These are phyloP conservation scores for Zymoseptoria pseudotritici DNA, from an alignment of 2,329 filamentous ascomycete species.

Conservation along the genomic window DNA sequence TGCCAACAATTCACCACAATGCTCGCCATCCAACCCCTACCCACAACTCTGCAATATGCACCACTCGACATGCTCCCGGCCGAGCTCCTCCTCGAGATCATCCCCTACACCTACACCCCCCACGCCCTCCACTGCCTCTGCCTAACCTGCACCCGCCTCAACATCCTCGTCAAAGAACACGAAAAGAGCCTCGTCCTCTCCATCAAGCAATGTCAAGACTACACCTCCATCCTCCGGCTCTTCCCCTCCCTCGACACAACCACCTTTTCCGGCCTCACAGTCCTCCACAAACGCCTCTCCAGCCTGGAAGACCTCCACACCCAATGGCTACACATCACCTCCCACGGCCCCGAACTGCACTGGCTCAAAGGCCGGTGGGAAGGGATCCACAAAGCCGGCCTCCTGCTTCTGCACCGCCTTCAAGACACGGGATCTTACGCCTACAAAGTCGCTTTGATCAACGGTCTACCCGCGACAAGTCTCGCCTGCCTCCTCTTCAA, in stretches of 20 bases:
- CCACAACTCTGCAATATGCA: neutral
- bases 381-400: conserved; percentile 25
- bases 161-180: conserved; percentile 22
- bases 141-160: conserved; percentile 21
- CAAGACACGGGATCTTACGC: conserved; percentile 18
- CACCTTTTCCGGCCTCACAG: conserved; percentile 16
- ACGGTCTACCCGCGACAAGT: conserved; percentile 22
- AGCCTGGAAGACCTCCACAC: conserved; percentile 20
- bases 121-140: conserved; percentile 17
- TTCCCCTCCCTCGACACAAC: conserved; percentile 21
- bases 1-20: neutral
- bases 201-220: conserved; percentile 17
- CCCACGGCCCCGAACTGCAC: conserved; percentile 20
- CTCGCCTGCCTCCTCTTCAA: conserved; percentile 30
- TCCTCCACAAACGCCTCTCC: conserved; percentile 15
- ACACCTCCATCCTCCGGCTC: conserved; percentile 10
- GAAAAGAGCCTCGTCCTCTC: conserved; percentile 23
- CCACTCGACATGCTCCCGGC: conserved; percentile 16
- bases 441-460: conserved; percentile 21
- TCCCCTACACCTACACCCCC: conserved; percentile 26
- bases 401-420: conserved; percentile 27
- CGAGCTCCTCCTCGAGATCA: conserved; percentile 27
- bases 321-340: conserved; percentile 25
- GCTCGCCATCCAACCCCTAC: neutral
- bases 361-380: conserved; percentile 29